Conservation (phyloP, 2,329 filamentous ascomycete genomes). For the Ramularia collo-cygni region DNA sequence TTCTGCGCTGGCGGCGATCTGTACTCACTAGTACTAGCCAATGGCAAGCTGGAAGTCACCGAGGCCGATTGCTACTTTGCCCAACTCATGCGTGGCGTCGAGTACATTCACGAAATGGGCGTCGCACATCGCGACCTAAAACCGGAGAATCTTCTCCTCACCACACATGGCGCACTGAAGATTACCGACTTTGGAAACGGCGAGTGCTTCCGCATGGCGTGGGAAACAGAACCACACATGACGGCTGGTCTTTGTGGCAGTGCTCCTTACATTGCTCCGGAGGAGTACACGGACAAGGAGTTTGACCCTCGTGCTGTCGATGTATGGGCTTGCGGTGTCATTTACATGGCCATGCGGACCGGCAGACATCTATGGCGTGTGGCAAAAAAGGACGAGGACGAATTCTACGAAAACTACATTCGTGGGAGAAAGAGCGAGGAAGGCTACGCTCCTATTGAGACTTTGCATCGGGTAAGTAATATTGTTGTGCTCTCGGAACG, state of each 20-base stretch:
- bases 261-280: constrained; percentile 92
- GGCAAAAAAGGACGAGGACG: constrained; percentile 94
- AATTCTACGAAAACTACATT: constrained; percentile 92
- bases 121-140: constrained; percentile 96
- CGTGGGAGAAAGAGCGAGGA: constrained; percentile 89
- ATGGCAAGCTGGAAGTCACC: constrained; percentile 81
- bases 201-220: constrained; percentile 98
- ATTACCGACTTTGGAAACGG: constrained; percentile 99
- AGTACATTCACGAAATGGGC: constrained; percentile 99
- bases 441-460: constrained; percentile 94
- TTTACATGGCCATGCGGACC: constrained; percentile 99
- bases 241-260: constrained; percentile 94
- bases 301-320: constrained; percentile 98
- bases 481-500: too few relatives aligned
- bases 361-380: constrained; percentile 93
- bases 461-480: constrained; percentile 76
- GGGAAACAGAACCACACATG: constrained; percentile 98
- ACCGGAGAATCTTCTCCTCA: constrained; percentile 91
- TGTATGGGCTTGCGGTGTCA: constrained; percentile 96
- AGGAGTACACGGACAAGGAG: constrained; percentile 91
- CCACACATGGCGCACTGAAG: constrained; percentile 85
- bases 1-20: constrained; percentile 95
- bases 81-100: constrained; percentile 96
- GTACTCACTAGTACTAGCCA: constrained; percentile 85
- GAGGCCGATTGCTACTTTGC: constrained; percentile 99